phyloP scores from a whole-genome alignment of 1,284 basidiomycete genomes.

The Heterobasidion annosum region DNA sequence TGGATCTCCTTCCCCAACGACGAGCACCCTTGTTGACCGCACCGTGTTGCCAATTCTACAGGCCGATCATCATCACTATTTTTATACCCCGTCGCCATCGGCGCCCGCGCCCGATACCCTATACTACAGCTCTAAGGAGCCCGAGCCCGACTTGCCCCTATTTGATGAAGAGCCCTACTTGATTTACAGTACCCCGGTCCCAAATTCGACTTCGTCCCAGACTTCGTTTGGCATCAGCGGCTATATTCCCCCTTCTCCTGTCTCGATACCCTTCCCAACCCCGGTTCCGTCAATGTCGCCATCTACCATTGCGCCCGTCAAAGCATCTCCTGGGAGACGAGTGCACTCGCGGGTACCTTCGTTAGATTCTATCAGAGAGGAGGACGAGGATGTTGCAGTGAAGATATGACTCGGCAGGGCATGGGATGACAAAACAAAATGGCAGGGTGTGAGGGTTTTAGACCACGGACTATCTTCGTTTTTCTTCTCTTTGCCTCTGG shows the following conservation, averaged over 20 bases:
- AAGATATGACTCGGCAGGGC: not conserved
- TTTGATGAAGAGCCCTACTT: constrained; percentile 11
- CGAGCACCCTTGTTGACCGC: not conserved
- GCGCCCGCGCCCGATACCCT: too few species aligned
- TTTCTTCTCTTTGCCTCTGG: too few species aligned
- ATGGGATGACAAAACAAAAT: too few species aligned
- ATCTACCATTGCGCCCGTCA: constrained; percentile 8
- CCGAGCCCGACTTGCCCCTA: not conserved
- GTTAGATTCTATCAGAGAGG: constrained; percentile 13
- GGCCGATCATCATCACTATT: too few species aligned
- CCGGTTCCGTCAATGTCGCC: constrained; percentile 4
- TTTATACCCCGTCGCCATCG: too few species aligned
- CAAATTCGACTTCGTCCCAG: not conserved
- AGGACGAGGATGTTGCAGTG: constrained; percentile 8
- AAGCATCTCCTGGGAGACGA: constrained; percentile 6
- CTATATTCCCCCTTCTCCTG: constrained; percentile 5
- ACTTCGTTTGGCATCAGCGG: constrained; percentile 1
- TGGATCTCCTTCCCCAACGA: too few species aligned
- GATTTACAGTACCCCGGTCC: constrained; percentile 12
- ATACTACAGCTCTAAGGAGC: too few species aligned
- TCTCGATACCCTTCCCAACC: not conserved
- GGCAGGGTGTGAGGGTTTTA: not conserved
- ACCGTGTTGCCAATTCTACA: not conserved
- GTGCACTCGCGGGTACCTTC: constrained; percentile 10
- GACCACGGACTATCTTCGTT: too few species aligned